Base-by-base conservation (phyloP, 768 basidiomycete species). In the Trametes cingulata region DNA sequence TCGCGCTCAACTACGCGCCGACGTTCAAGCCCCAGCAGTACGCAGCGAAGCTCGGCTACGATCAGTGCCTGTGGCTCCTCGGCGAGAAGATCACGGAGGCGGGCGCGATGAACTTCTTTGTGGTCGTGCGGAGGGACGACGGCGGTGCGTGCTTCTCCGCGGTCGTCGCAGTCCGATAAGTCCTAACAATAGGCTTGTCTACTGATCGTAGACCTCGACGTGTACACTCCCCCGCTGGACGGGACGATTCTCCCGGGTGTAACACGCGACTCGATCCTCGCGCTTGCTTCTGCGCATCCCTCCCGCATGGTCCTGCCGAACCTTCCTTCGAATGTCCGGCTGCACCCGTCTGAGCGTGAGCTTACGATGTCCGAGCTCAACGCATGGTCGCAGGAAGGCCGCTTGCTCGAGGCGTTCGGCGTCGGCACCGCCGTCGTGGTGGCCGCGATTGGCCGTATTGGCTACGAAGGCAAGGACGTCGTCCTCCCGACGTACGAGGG, bases 191-290 rank as follows among this genome's bases (percentile, higher is more conserved):
- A 13, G n/a, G n/a, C 6, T 25, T 14, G 25, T 12, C 6, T 15
- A 15, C 29, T n/a, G 33, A 9, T 6, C 13, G 37, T 66, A 91
- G 88, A 77, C n/a, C 72, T 85, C 59, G 93, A 98, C 71, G 80
- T 97, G 53, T 79, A 93, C 63, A 97, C 96, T 0, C 91, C 95
- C 2, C 90, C 93, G 14, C 76, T 97, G 60, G 93, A 91, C 70
- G 94, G 95, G 50, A 89, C 92, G 74, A 93, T 98, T 68, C 84
- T 98, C 1, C 94, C 95, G 2, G 93, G 95, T 45, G 85, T 98
- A 24, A 97, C 95, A 7, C 86, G 95, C 62, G 89, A 90, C 67
- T 94, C 92, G 25, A 86, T 91, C 42, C 82, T 97, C 39, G 68
- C 79, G 0, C 86, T 98, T 43, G 82, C 85, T 4, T 76, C 83